Conservation (phyloP, 2,329 filamentous ascomycete species). For the Colletotrichum phormii region DNA sequence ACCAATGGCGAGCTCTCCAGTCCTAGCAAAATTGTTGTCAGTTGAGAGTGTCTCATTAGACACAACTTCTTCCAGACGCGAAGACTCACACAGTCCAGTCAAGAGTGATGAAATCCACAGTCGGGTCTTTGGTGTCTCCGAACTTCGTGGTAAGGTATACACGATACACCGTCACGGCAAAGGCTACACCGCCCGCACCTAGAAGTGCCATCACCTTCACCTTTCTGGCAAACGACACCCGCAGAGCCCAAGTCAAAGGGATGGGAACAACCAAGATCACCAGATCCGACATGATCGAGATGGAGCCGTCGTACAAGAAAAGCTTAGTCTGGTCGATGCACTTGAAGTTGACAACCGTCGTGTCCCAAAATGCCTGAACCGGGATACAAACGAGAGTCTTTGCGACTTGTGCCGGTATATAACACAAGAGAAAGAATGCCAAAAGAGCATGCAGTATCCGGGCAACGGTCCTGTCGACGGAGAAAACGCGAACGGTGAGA, state of each 20-base stretch:
- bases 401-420: constrained; percentile 43
- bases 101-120: constrained; percentile 40
- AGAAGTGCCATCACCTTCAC: constrained; percentile 47
- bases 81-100: constrained; percentile 35
- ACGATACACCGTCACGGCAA: constrained; percentile 44
- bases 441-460: constrained; percentile 44
- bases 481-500: constrained; percentile 46
- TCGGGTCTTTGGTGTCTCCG: constrained; percentile 40
- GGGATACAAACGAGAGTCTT: constrained; percentile 43
- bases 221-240: constrained; percentile 44
- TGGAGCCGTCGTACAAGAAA: constrained; percentile 47
- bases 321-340: constrained; percentile 48
- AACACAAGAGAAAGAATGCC: constrained; percentile 41
- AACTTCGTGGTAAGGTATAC: constrained; percentile 40
- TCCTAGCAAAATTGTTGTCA: constrained; percentile 10
- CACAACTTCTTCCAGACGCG: neutral
- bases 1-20: constrained; percentile 38
- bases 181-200: constrained; percentile 44
- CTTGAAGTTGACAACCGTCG: constrained; percentile 11
- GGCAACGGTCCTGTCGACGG: constrained; percentile 41
- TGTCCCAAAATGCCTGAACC: constrained; percentile 41
- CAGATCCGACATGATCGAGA: constrained; percentile 48
- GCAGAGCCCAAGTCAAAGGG: constrained; percentile 45
- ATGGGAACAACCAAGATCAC: constrained; percentile 49
- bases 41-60: neutral